Percentiles rank a stretch among this genome's conserved stretches.
Evolutionary conservation across 2,329 filamentous ascomycete genomes (phyloP).

Genomic region (Fusarium longipes): DNA sequence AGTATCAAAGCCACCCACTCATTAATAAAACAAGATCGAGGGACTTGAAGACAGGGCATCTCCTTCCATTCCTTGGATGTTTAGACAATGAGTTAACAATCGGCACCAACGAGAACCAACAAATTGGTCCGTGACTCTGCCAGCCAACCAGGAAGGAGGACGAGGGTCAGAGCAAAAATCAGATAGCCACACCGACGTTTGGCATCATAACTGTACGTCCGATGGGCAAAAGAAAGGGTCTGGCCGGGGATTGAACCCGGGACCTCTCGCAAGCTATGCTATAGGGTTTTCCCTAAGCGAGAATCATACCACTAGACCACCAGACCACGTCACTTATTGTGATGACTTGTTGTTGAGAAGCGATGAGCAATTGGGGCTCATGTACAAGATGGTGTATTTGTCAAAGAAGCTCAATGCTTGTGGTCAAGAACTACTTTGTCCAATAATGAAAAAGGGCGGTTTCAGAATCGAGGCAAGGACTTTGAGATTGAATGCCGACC

Average conservation of each 20-base stretch:
- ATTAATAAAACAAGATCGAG: no score
- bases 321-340: constrained; percentile 39
- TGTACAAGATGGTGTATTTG: neutral
- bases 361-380: rapidly evolving
- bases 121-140: no score
- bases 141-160: no score
- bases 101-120: neutral
- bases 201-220: no score
- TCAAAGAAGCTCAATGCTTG: rapidly evolving
- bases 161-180: no score
- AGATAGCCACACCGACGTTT: no score
- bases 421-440: no score
- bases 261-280: constrained; percentile 56
- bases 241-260: constrained; percentile 61
- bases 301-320: constrained; percentile 50
- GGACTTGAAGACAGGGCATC: no score
- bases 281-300: constrained; percentile 48
- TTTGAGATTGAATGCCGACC: neutral
- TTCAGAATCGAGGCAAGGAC: neutral
- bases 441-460: neutral
- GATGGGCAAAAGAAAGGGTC: constrained; percentile 43
- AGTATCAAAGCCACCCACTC: no score
- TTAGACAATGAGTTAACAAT: no score
- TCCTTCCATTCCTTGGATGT: no score
- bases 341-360: constrained; percentile 2